Evolutionary conservation across 768 basidiomycete genomes (phyloP), one percentile per base, ranked within the genome.

Genomic region (Multifurca ochricompacta): DNA sequence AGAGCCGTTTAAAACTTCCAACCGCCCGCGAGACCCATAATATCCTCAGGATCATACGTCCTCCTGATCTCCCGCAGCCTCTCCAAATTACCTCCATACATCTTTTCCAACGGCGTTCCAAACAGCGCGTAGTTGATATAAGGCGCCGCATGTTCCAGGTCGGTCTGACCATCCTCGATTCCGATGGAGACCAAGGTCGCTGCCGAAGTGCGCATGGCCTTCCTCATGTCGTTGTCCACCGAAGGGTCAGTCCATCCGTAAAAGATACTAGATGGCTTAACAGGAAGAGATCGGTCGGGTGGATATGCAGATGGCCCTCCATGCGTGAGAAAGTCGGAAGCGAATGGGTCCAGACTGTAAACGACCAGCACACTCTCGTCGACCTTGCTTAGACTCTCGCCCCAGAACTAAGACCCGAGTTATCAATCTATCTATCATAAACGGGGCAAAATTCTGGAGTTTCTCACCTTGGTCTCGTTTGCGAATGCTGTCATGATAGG

Each of bases 11-110:
- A 56, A 23, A 59, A 37, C 66, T 82, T 84, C 65, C 75, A 84
- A 6, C 83, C 84, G 5, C 83, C 83, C n/a, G 83, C 73, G 16
- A 83, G 74, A 14, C 73, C 75, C 82, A 87, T 86, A 36, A 84
- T 72, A 60, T 79, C 73, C 8, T 67, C 47, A 0, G 83, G 83
- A 64, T 87, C 84, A 48, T 79, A 70, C 19, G 44, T 50, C 52
- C 56, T 61, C 62, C 77, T 79, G 14, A 83, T 64, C 10, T 48
- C 56, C 50, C 63, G 56, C 54, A 84, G 60, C 47, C 44, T 64
- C 11, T 63, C 62, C 3, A 85, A 44, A 53, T 82, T 78, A 3
- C 40, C 58, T 3, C 79, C 81, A 58, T 79, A 84, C 27, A 87
- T 68, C 9, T 64, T 55, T 48, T 72, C 66, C 19, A 82, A 48